Base-by-base conservation (phyloP, 768 basidiomycete genomes). In the Boletus sp. region DNA sequence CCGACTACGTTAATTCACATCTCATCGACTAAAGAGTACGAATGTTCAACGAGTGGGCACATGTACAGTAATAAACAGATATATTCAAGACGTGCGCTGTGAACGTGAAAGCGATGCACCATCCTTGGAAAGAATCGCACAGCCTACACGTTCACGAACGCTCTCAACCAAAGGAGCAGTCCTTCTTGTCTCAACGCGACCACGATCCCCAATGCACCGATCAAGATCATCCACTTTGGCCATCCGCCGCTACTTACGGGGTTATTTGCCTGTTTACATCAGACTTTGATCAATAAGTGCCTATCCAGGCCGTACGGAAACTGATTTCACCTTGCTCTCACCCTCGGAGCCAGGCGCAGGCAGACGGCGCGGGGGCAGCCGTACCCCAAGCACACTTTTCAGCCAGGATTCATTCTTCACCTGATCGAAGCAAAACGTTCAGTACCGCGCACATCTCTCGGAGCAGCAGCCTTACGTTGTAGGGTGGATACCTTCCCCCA, bases 401-500 rank as follows among this genome's bases (percentile, higher is more conserved):
- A 73, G 57, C 48, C 52, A 67, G 15, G 50, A 12, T 47, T 68
- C 60, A 35, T 73, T 73, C 59, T 64, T 67, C n/a, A 9, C 14
- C 72, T 72, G 37, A 20, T 46, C 2, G 4, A 14, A 5, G n/a
- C n/a, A n/a, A 33, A 51, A 37, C 10, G 10, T 18, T 54, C 1
- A 54, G 5, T 4, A 30, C 4, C 8, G 17, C 4, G 3, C 41
- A 18, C 4, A 4, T 29, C 30, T 17, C 29, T 12, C 12, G 5
- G 2, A 52, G 3, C 2, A 29, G 24, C 7, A 0, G 14, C 20
- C 66, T 55, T 57, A 72, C 72, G 7, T 11, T 62, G 30, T 72
- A 72, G 17, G 71, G 71, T 3, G 72, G 71, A 11, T 57, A 73
- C 47, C 72, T 66, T 52, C 58, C 60, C n/a, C 68, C 67, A 1